These are phyloP conservation scores for Ganoderma lingzhi DNA, from an alignment of 1,284 basidiomycete genomes.

Conservation along the genomic window DNA sequence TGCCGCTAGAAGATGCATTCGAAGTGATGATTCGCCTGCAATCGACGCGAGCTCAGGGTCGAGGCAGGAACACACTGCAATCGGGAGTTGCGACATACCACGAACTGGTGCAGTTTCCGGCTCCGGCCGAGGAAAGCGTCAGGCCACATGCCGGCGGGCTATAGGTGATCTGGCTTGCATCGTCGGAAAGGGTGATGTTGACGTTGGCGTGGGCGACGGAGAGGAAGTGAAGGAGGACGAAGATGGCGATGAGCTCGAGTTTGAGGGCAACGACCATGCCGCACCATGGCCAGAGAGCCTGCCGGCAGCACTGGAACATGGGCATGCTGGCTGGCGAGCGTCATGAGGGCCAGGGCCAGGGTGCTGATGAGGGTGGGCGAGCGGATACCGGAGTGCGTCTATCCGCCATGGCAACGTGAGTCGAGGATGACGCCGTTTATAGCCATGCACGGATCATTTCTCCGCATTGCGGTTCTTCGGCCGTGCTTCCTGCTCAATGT, in stretches of 20 bases:
- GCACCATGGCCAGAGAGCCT: conserved; percentile 17
- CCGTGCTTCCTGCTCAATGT: neutral
- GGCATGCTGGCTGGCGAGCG: conserved; percentile 31
- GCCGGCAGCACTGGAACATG: conserved; percentile 19
- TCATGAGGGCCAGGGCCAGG: conserved; percentile 30
- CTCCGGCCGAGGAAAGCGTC: conserved; percentile 23
- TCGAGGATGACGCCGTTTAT: conserved; percentile 25
- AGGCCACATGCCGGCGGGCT: conserved; percentile 40
- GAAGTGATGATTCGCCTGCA: conserved; percentile 38
- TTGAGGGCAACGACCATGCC: conserved; percentile 13
- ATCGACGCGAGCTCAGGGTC: neutral
- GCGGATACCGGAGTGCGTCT: conserved; percentile 27
- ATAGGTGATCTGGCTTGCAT: conserved; percentile 40
- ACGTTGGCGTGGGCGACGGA: conserved; percentile 13
- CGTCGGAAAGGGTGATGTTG: conserved; percentile 40
- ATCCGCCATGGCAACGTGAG: conserved; percentile 32
- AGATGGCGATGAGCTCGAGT: neutral
- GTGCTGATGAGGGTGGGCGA: conserved; percentile 23
- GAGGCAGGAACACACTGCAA: neutral
- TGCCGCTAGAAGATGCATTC: conserved; percentile 34
- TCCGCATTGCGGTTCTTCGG: conserved; percentile 2
- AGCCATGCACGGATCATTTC: conserved; percentile 14
- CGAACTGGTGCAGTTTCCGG: conserved; percentile 35
- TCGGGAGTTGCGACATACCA: conserved; percentile 35
- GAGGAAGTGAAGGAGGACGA: conserved; percentile 15